Base-by-base conservation (phyloP, 1,139 yeast species). In the Diutina sp. region DNA sequence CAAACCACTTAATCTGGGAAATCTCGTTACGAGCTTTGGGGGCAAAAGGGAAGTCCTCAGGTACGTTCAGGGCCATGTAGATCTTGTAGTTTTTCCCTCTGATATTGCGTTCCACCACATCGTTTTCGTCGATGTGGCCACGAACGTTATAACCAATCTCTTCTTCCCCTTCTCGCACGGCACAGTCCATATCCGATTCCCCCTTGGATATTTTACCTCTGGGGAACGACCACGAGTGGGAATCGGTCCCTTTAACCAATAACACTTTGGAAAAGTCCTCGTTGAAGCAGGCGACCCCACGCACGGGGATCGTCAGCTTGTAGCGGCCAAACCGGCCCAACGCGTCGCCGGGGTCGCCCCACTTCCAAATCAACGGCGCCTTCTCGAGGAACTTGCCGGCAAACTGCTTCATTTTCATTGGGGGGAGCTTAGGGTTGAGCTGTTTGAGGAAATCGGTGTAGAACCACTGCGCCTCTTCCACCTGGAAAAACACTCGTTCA, bases 401-500 rank as follows among this genome's bases (percentile, higher is more conserved):
- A 69, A 95, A 91, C n/a, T 79, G 70, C 66, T 86, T 87, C 80
- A 91, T 84, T 65, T 85, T 87, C 78, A 91, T 73, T 1, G 81
- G 68, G 4, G 98, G 99, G 61, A 93, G 75, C 38, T 78, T 70
- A 1, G 95, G 95, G 67, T 90, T 87, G 64, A 85, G 73, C 54
- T 80, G 82, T 46, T 93, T 80, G 16, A 87, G 77, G 66, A 87
- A 91, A 70, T 95, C 99, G 55, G 89, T 82, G 68, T 91, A 95
- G 68, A 88, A 95, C 99, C 99, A 95, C 65, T 90, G 97, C 1
- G 99, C 99, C 69, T 95, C 99, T 74, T 95, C 99, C 51, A 95
- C 85, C 67, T 91, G 97, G 72, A 95, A 95, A 66, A 90, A 82
- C 46, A 91, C 87, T 65, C 99, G 78, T 64, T 90, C 97, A 55